A percentile compares a stretch with the other conserved stretches of the same genome.
Conservation (phyloP, 1,284 basidiomycete species). For the Malassezia arunalokei region DNA sequence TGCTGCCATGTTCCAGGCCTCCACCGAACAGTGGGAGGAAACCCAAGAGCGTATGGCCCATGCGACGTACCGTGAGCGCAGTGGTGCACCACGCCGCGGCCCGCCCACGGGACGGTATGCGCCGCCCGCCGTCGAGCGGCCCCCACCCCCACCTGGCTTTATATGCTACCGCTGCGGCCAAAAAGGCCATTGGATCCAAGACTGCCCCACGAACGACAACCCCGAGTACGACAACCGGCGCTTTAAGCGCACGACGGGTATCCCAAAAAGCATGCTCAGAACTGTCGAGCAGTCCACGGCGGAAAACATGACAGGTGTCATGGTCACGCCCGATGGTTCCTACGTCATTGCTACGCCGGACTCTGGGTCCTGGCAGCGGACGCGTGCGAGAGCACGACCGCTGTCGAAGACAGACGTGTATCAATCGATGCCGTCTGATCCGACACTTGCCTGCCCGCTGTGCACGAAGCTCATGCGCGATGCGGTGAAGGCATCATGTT, state of each 20-base stretch:
- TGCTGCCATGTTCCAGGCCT: constrained; percentile 86
- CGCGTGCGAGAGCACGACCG: constrained; percentile 29
- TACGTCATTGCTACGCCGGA: constrained; percentile 44
- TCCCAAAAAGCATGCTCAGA: constrained; percentile 91
- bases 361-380: constrained; percentile 34
- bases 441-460: constrained; percentile 36
- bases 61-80: constrained; percentile 37
- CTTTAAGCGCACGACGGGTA: constrained; percentile 94
- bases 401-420: constrained; percentile 41
- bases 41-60: constrained; percentile 93
- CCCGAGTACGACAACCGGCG: constrained; percentile 83
- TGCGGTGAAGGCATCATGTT: constrained; percentile 40
- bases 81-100: constrained; percentile 30
- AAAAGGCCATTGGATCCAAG: constrained; percentile 94
- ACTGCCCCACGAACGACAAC: constrained; percentile 94
- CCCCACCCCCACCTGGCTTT: constrained; percentile 57
- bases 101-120: constrained; percentile 21
- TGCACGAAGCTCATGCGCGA: constrained; percentile 38
- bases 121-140: constrained; percentile 10
- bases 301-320: constrained; percentile 34
- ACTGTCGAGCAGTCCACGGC: constrained; percentile 61
- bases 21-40: constrained; percentile 84
- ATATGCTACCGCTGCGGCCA: constrained; percentile 98
- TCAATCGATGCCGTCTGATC: constrained; percentile 35
- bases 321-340: constrained; percentile 44